Percentiles rank a stretch among this genome's conserved stretches.
Evolutionary conservation across 441 rosid genomes (phyloP).

Genomic region (Bruguiera hainesii): DNA sequence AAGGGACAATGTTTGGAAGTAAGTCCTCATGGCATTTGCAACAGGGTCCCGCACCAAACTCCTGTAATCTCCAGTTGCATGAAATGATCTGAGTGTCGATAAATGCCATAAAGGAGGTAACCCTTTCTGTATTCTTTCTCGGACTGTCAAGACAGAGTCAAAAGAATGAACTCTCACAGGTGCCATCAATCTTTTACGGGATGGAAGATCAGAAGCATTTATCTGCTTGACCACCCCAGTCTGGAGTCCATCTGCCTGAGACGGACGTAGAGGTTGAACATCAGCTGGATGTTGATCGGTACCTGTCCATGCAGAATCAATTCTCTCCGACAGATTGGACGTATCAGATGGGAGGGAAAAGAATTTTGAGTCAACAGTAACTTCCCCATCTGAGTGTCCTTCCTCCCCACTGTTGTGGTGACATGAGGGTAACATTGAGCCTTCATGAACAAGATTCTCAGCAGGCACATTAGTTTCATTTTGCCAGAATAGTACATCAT

Average conservation of each 20-base stretch:
- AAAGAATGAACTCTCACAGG: conserved; percentile 80
- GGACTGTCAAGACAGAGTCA: conserved; percentile 77
- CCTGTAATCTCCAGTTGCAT: conserved; percentile 83
- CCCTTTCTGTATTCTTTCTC: conserved; percentile 58
- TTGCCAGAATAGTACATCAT: conserved; percentile 26
- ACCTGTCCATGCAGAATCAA: conserved; percentile 96
- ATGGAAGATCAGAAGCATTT: conserved; percentile 30
- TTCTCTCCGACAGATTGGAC: conserved; percentile 72
- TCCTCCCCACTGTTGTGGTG: conserved; percentile 36
- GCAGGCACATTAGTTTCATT: conserved; percentile 23
- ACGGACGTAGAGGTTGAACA: conserved; percentile 29
- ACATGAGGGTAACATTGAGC: conserved; percentile 23
- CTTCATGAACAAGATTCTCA: conserved; percentile 26
- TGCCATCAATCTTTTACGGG: conserved; percentile 41
- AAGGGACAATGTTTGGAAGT: conserved; percentile 54
- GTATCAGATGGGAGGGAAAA: conserved; percentile 34
- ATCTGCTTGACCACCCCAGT: conserved; percentile 25
- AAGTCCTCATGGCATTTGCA: conserved; percentile 52
- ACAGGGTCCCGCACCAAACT: conserved; percentile 83
- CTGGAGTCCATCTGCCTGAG: conserved; percentile 35
- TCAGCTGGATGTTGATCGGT: conserved; percentile 43
- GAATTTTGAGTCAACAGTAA: conserved; percentile 24
- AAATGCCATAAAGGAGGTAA: conserved; percentile 53
- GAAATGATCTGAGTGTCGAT: conserved; percentile 67
- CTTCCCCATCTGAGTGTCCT: conserved; percentile 43